Evolutionary conservation across 257 asterid genomes (phyloP).

Genomic region (Prunella vulgaris): DNA sequence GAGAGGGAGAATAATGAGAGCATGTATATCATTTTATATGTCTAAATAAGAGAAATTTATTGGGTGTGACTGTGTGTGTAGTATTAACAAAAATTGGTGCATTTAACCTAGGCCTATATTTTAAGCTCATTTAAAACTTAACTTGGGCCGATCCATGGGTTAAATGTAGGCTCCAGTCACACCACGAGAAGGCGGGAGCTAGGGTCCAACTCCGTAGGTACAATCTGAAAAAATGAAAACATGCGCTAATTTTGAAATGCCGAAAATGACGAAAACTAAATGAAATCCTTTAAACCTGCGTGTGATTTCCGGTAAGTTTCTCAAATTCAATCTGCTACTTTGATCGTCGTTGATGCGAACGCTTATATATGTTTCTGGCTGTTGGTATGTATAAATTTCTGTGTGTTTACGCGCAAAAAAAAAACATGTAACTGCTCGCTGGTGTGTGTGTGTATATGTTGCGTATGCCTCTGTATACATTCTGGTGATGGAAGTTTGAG

Average conservation of each 20-base stretch:
- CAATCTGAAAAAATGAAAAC: neutral
- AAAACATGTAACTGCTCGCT: neutral
- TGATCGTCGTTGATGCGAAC: neutral
- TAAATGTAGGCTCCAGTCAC: too few species aligned
- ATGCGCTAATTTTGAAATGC: neutral
- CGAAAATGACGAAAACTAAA: neutral
- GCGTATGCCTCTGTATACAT: neutral
- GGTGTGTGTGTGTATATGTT: neutral
- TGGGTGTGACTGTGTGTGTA: too few species aligned
- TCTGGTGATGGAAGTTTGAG: neutral
- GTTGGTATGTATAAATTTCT: neutral
- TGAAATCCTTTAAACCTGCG: neutral
- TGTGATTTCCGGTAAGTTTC: neutral
- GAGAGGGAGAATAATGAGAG: too few species aligned
- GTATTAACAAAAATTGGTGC: too few species aligned
- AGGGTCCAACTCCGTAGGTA: neutral
- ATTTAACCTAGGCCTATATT: too few species aligned
- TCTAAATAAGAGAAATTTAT: too few species aligned
- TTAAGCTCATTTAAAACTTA: too few species aligned
- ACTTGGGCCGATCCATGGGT: too few species aligned
- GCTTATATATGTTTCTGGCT: neutral
- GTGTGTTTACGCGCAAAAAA: neutral
- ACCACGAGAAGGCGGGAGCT: too few species aligned
- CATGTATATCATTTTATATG: too few species aligned
- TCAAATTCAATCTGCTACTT: neutral